Base-by-base conservation (phyloP, 495 filamentous ascomycete genomes). In the Daldinia concentrica region DNA sequence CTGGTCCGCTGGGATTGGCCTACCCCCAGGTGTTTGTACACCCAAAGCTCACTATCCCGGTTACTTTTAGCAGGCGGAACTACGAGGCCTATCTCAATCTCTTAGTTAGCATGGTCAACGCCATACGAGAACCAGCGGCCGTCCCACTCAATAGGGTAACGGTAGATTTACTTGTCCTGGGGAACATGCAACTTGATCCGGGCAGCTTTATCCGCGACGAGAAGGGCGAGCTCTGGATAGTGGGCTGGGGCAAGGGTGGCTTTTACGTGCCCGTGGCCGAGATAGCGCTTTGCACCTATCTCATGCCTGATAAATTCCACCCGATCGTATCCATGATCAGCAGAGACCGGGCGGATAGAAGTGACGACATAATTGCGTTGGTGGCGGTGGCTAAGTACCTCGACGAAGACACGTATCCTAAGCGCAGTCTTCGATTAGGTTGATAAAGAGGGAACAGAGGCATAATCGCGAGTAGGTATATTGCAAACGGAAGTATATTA, bases 151-250 rank as follows among this genome's bases (percentile, higher is more conserved):
- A 0, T 6, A 19, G 6, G 6, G 2, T 45, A 24, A 1, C 12
- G 24, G 12, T 12, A 9, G 4, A 17, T 9, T 9, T 22, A n/a
- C 50, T 58, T 36, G 60, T 60, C 14, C 26, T 68, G 1, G n/a
- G 59, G 26, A 66, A 72, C 41, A 59, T 68, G 55, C 48, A 60
- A 15, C 22, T 72, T 11, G 69, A 72, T 17, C 59, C 64, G 7
- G 64, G 59, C 14, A 67, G 63, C 22, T 43, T 68, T 24, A 11
- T 68, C 15, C 1, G 58, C 29, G 54, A 41, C 37, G 29, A 52
- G 15, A 24, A 37, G 6, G 22, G 27, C 51, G 6, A 1, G 5
- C 4, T 64, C 11, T 55, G 58, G 58, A 32, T 72, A 15, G 55
- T 72, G 2, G 69, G 64, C 17, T 68, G 64, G 60, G 48, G 24